Evolutionary conservation across 2,329 filamentous ascomycete genomes (phyloP).

Genomic region (Xylariaceae sp.): DNA sequence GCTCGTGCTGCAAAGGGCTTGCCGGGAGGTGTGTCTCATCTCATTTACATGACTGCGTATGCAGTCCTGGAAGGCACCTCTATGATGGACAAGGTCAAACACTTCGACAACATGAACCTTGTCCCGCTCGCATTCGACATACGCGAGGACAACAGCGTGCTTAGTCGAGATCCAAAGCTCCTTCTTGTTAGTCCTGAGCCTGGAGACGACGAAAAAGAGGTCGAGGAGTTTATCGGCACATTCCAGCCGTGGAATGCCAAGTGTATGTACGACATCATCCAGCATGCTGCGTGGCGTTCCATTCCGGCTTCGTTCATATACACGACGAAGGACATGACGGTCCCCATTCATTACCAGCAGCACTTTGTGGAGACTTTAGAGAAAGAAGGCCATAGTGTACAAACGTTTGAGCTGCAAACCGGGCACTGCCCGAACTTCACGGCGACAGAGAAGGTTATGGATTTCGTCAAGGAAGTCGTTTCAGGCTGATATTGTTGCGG

Average conservation of each 20-base stretch:
- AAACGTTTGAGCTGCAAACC: slow-evolving; percentile 11
- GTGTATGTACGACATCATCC: background rate
- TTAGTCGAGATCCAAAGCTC: slow-evolving; percentile 3
- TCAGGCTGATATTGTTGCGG: too few species aligned
- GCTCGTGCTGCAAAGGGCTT: slow-evolving; percentile 8
- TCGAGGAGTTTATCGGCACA: background rate
- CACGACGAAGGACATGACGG: slow-evolving; percentile 6
- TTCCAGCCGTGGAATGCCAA: background rate
- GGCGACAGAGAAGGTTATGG: slow-evolving; percentile 9
- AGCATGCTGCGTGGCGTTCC: slow-evolving; percentile 11
- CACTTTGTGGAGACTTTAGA: slow-evolving; percentile 11
- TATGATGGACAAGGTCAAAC: slow-evolving; percentile 8
- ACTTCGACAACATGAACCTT: slow-evolving; percentile 7
- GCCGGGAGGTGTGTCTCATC: slow-evolving; percentile 19
- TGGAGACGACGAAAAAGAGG: background rate
- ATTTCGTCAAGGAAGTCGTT: background rate
- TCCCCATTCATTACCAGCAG: slow-evolving; percentile 11
- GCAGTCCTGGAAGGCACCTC: slow-evolving; percentile 1
- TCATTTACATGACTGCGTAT: slow-evolving; percentile 23
- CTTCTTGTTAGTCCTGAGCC: background rate
- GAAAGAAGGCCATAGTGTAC: slow-evolving; percentile 11
- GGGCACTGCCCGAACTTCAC: slow-evolving; percentile 20
- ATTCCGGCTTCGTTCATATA: slow-evolving; percentile 10
- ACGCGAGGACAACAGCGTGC: slow-evolving; percentile 8
- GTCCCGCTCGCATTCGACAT: slow-evolving; percentile 9